Percentiles rank a stretch among this genome's conserved stretches.
phyloP scores from a whole-genome alignment of 257 asterid genomes.

The Solanum okadae region DNA sequence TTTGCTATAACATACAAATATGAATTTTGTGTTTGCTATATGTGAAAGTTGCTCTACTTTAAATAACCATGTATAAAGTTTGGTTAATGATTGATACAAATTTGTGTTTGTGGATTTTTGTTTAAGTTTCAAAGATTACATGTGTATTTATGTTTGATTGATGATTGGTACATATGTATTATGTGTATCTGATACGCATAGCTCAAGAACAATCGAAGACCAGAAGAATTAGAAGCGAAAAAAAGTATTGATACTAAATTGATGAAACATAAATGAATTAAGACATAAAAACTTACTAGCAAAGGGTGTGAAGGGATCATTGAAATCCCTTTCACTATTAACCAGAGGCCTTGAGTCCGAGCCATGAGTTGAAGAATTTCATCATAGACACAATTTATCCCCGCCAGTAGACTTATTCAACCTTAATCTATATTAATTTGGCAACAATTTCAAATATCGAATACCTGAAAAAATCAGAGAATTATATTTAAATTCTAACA shows the following conservation, averaged over 20 bases:
- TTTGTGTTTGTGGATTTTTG: background rate
- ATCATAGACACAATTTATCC: background rate
- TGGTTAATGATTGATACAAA: background rate
- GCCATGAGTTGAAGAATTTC: background rate
- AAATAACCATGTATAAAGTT: background rate
- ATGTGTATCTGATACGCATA: background rate
- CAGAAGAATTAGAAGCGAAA: background rate
- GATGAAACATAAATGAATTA: background rate
- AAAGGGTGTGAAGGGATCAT: background rate
- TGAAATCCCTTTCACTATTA: background rate
- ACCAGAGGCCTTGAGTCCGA: background rate
- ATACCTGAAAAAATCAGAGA: background rate
- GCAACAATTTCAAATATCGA: background rate
- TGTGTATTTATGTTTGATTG: background rate
- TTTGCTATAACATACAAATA: no score
- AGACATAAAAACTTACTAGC: background rate
- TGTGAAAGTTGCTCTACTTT: no score
- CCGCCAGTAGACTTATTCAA: background rate
- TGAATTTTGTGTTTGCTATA: no score
- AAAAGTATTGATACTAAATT: background rate
- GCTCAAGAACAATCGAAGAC: background rate
- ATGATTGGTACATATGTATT: background rate
- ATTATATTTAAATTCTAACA: background rate
- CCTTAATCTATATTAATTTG: background rate
- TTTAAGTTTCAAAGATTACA: background rate